These are phyloP conservation scores for Viridothelium virens DNA, from an alignment of 495 filamentous ascomycete genomes.

Conservation along the genomic window DNA sequence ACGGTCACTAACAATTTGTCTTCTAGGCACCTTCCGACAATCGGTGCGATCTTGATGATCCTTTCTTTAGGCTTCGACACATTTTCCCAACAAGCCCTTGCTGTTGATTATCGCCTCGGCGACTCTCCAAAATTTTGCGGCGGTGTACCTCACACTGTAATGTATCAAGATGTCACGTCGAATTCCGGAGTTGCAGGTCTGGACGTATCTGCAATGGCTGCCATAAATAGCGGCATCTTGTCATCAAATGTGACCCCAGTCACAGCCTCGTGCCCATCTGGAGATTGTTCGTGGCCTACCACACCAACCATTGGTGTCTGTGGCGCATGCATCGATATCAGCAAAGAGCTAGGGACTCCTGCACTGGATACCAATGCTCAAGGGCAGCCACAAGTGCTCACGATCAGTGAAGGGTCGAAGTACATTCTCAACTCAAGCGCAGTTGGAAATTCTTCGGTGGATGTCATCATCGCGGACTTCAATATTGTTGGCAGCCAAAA, in stretches of 20 bases:
- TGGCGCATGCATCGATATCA: not conserved
- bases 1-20: not conserved
- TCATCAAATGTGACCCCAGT: not conserved
- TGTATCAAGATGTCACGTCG: not conserved
- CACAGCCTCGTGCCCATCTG: not conserved
- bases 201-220: constrained; percentile 1
- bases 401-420: not conserved
- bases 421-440: not conserved
- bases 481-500: not conserved
- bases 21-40: not conserved
- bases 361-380: not conserved
- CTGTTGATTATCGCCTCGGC: not conserved
- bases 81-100: not conserved
- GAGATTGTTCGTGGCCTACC: constrained; percentile 6
- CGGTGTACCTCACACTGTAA: not conserved
- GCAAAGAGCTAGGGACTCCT: not conserved
- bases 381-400: constrained; percentile 1
- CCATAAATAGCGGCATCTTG: not conserved
- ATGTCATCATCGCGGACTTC: not conserved
- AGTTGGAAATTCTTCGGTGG: not conserved
- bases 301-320: constrained; percentile 5
- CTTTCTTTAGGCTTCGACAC: constrained; percentile 3
- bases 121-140: not conserved
- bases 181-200: not conserved
- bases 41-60: constrained; percentile 4